Evolutionary conservation across 2,329 filamentous ascomycete genomes (phyloP).

Genomic region (Pseudocercospora vitis): DNA sequence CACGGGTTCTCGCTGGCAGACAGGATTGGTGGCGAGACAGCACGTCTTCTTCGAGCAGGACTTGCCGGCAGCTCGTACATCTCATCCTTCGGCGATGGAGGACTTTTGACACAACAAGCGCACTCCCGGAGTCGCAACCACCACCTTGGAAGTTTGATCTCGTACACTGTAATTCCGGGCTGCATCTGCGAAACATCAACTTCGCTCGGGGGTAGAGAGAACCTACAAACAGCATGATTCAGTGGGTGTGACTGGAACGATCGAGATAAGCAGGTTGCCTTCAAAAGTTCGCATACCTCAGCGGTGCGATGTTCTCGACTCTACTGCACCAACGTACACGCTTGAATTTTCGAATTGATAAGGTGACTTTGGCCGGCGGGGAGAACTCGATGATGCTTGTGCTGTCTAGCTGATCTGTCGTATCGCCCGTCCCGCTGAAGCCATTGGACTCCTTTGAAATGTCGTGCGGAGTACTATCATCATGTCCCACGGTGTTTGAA

Average conservation of each 20-base stretch:
- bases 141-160: background rate
- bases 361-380: background rate
- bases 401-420: constrained; percentile 5
- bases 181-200: background rate
- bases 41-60: background rate
- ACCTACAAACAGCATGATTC: background rate
- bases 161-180: background rate
- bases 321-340: constrained; percentile 5
- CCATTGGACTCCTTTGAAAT: background rate
- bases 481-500: too few relatives aligned
- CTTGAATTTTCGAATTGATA: background rate
- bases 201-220: background rate
- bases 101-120: background rate
- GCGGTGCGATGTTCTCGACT: constrained; percentile 1
- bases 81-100: background rate
- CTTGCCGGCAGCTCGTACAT: background rate
- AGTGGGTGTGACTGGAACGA: background rate
- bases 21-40: background rate
- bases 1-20: background rate
- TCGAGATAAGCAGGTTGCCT: background rate
- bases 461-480: background rate
- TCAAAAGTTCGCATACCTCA: constrained; percentile 1
- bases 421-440: background rate
- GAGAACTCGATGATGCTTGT: constrained; percentile 4
- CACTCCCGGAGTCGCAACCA: background rate